Base-by-base conservation (phyloP, 306 rosid genomes). In the Hylodesmum podocarpum region DNA sequence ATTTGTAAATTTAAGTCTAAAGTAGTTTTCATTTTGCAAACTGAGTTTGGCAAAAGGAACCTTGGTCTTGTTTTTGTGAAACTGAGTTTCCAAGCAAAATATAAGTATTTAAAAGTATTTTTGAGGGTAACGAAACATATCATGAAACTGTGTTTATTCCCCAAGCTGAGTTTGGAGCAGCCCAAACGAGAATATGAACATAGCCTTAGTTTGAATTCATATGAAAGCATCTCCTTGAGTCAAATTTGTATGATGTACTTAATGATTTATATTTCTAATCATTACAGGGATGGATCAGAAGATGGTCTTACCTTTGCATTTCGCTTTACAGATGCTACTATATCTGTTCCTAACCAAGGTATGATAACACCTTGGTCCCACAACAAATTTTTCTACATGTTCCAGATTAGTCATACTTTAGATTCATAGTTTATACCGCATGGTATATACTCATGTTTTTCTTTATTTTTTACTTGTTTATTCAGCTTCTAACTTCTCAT, bases 261-360 rank as follows among this genome's bases (percentile, higher is more conserved):
- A 21, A 22, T 15, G 39, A 36, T 44, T 43, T 16, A 40, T 66
- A 8, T 66, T 78, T 82, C 59, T 77, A 74, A 68, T 80, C 76
- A 41, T 77, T 69, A 39, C 91, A 96, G 98, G 94, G 96, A 92
- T 81, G 87, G 82, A 68, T 83, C 94, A 33, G 99, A 93, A 50
- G 97, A 91, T 80, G 96, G 99, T 77, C 98, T 96, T 61, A 92
- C 97, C 64, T 96, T 96, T 80, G 97, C 98, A 80, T 96, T 96
- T 86, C 99, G 99, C 83, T 96, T 92, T 87, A 89, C 97, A 11
- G 99, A 96, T 89, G 91, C 98, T 76, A 86, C 91, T 5, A 70
- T 87, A 69, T 91, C 99, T 40, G 77, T 91, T 80, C 86, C 98
- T 82, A 91, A 89, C 81, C 97, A 96, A 81, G 99, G 99, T 92